Conservation (phyloP, 495 filamentous ascomycete genomes). For the Lichina pygmaea region DNA sequence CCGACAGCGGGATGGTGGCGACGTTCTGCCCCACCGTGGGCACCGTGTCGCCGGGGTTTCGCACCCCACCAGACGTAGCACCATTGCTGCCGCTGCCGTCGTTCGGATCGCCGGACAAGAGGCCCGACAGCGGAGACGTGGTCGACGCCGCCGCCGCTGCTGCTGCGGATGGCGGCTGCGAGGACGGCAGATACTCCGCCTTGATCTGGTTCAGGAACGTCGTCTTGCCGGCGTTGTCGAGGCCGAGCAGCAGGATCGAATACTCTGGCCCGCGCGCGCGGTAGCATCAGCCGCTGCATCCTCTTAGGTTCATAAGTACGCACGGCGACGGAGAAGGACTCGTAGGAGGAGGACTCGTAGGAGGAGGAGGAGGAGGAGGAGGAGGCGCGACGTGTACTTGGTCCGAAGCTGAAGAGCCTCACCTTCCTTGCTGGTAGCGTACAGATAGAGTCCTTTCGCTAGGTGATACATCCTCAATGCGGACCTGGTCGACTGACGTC, state of each 20-base stretch:
- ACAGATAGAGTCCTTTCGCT: slow-evolving; percentile 76
- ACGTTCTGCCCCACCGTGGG: slow-evolving; percentile 97
- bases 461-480: slow-evolving; percentile 73
- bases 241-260: slow-evolving; percentile 84
- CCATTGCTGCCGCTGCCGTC: too few species aligned
- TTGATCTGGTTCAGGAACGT: slow-evolving; percentile 94
- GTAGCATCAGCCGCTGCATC: neutral
- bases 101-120: slow-evolving; percentile 7
- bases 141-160: slow-evolving; percentile 7
- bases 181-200: slow-evolving; percentile 44
- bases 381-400: too few species aligned
- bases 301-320: neutral
- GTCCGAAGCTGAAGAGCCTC: slow-evolving; percentile 1
- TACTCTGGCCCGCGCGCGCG: slow-evolving; percentile 33
- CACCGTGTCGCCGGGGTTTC: slow-evolving; percentile 31
- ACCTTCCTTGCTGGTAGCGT: slow-evolving; percentile 91
- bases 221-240: slow-evolving; percentile 96
- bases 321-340: neutral
- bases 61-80: neutral
- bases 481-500: too few species aligned
- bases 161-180: slow-evolving; percentile 18
- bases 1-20: slow-evolving; percentile 56
- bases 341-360: neutral
- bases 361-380: too few species aligned
- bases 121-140: slow-evolving; percentile 20